Evolutionary conservation across 352 stramenopile species (phyloP), one percentile per base, ranked within the genome.

Genomic region (Phytophthora pistaciae): DNA sequence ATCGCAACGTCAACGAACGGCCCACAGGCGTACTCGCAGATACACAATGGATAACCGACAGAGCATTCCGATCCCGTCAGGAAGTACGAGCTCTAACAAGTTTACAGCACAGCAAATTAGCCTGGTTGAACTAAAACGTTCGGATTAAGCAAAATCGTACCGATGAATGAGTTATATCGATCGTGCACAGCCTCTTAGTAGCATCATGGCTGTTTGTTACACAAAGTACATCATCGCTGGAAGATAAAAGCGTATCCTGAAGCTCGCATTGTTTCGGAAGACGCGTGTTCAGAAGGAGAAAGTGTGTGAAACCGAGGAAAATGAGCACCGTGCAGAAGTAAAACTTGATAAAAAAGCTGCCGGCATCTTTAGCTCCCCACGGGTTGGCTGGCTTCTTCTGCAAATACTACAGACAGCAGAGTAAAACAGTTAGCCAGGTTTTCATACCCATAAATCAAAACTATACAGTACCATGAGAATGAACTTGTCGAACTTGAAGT

Each of bases 311-410:
- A 0, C 23, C 38, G 33, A 94, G 64, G 48, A 87, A 92, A 57
- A 95, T 83, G 29, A 79, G 42, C 18, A 93, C 76, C 0, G 87
- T 92, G 54, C 82, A 87, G 59, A 91, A 91, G 77, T 92, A 96
- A 55, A 95, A 92, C 73, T 96, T 96, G 74, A 96, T 90, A 74
- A 96, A 96, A 53, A 95, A 96, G 66, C 73, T 90, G 20, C 85
- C 89, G 0, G 87, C 87, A 55, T 92, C 87, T 50, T 91, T 93
- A 7, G 88, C 88, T 29, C 75, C 89, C 87, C 87, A 94, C 3
- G 84, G 87, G 29, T 61, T 91, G 10, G 72, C 77, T 14, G 89
- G 84, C 40, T 96, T 96, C 61, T 86, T 90, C 60, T 94, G 85
- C 13, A 93, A 84, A 29, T 76, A 56, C 85, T 92, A 60, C 33